These are phyloP conservation scores for Phalaenopsis equestris DNA, from an alignment of 106 monocot genomes.

Conservation along the genomic window DNA sequence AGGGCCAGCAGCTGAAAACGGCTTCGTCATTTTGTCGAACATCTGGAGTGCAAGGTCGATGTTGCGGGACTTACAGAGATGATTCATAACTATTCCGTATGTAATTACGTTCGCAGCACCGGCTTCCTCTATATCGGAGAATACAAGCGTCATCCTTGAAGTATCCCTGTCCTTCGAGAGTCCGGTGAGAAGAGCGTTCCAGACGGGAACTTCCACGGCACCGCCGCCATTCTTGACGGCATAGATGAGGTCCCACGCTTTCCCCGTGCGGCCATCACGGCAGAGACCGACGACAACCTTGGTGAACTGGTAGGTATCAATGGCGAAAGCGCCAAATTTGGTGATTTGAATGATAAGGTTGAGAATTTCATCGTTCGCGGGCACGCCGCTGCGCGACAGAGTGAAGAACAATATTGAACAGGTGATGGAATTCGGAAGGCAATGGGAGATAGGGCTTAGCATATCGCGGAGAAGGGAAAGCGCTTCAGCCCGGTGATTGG, in stretches of 20 bases:
- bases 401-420: conserved; percentile 25
- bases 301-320: conserved; percentile 19
- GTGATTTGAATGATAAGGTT: conserved; percentile 23
- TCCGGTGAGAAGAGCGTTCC: conserved; percentile 53
- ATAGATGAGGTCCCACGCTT: conserved; percentile 42
- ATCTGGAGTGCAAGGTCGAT: conserved; percentile 44
- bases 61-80: conserved; percentile 42
- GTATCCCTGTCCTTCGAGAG: conserved; percentile 38
- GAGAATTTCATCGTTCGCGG: conserved; percentile 7
- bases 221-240: conserved; percentile 36
- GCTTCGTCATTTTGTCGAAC: conserved; percentile 46
- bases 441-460: conserved; percentile 9
- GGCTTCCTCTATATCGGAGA: conserved; percentile 43
- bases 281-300: conserved; percentile 37
- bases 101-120: conserved; percentile 33
- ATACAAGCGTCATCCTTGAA: conserved; percentile 39
- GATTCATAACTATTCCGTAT: conserved; percentile 49
- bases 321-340: conserved; percentile 18
- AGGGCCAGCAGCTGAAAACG: conserved; percentile 19
- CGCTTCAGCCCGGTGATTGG: conserved; percentile 25
- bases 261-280: conserved; percentile 8
- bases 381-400: conserved; percentile 9
- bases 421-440: conserved; percentile 13
- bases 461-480: conserved; percentile 13
- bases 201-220: conserved; percentile 28